Evolutionary conservation across 1,284 basidiomycete species (phyloP), one percentile per base, ranked within the genome.

Genomic region (Pseudozyma flocculosa): DNA sequence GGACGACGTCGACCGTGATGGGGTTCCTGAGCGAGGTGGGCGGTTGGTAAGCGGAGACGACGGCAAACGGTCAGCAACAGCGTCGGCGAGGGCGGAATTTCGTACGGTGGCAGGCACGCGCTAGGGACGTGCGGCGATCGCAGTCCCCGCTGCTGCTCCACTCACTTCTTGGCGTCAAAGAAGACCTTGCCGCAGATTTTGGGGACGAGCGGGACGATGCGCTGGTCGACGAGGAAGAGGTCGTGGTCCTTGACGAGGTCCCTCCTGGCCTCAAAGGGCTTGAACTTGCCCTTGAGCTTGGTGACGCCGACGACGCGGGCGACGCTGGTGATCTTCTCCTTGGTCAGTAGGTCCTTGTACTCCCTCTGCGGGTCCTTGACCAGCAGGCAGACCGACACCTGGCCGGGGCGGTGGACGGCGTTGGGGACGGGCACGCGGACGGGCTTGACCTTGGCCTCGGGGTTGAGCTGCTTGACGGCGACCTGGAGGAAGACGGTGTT

Each of bases 301-400:
- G 55, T 52, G 17, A 96, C 82, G 19, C 92, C 93, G 34, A 98
- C 90, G n/a, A 98, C 92, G 23, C 93, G 84, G 37, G 85, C 86
- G 72, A 98, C 86, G 64, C 94, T 94, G 64, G 87, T 88, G 82
- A 98, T 86, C 43, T 86, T 84, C 48, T 89, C 82, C 43, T 81
- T 80, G 46, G 86, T 86, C 22, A 98, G 82, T 18, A 95, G 84
- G 78, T 95, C 90, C 80, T 97, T 97, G 84, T 95, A 97, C 77
- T 92, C 84, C 49, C 94, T 82, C 77, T 97, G 94, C 9, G 95
- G 94, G 79, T 95, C 91, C 80, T 97, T 97, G 47, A 88, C 88
- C 78, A 98, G 87, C 48, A 98, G 83, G 78, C 93, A 97, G 45
- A 97, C 84, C 15, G 87, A 80, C 4, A 86, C 86, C 11, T 84